A percentile compares a stretch with the other conserved stretches of the same genome.
These are phyloP conservation scores for Saccharomycopsis oosterbeekiorum DNA, from an alignment of 805 yeast genomes.

Conservation along the genomic window DNA sequence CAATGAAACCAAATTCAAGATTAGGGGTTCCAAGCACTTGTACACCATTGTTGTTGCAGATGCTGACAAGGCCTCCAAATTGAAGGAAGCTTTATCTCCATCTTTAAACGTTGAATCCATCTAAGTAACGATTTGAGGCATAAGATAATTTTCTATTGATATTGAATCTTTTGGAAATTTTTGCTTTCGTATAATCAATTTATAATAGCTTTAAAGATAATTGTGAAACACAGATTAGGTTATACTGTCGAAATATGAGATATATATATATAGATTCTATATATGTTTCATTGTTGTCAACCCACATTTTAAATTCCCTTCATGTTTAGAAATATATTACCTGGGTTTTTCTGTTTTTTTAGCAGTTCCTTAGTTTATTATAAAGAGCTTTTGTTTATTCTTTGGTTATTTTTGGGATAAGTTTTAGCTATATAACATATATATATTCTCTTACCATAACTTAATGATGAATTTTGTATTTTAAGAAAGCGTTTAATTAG, in stretches of 20 bases:
- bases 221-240: background rate
- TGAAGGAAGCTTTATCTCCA: conserved; percentile 96
- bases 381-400: background rate
- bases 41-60: conserved; percentile 95
- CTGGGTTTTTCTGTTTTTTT: background rate
- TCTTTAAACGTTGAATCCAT: conserved; percentile 49
- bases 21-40: conserved; percentile 89
- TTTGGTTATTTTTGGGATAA: background rate
- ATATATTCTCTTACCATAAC: background rate
- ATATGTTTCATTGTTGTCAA: background rate
- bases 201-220: background rate
- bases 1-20: conserved; percentile 98
- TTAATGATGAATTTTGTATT: conserved; percentile 1
- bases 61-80: conserved; percentile 93
- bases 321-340: background rate
- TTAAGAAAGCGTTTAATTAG: background rate
- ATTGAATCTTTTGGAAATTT: background rate
- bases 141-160: background rate
- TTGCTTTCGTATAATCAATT: background rate
- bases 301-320: background rate
- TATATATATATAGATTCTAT: background rate
- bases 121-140: background rate
- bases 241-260: background rate
- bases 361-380: background rate
- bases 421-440: background rate